Evolutionary conservation across 1,284 basidiomycete genomes (phyloP).

Genomic region (Cystobasidium pallidum): DNA sequence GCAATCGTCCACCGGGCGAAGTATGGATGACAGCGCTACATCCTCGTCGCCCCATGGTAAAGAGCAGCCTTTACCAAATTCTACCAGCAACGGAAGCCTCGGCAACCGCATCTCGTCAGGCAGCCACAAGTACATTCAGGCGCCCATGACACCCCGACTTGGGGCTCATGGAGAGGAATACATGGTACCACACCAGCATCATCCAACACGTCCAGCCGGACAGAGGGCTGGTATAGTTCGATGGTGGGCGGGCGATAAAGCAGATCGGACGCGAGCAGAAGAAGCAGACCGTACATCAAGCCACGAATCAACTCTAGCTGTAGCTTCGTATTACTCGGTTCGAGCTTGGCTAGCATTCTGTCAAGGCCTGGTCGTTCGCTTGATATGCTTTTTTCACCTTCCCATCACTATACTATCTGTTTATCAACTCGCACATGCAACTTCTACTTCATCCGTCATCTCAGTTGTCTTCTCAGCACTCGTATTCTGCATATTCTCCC

Average conservation of each 20-base stretch:
- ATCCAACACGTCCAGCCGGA: not conserved
- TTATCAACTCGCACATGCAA: conserved; percentile 66
- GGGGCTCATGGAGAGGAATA: conserved; percentile 1
- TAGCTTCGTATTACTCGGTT: conserved; percentile 19
- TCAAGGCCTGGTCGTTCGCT: conserved; percentile 85
- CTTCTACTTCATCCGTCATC: conserved; percentile 61
- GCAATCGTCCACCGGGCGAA: conserved; percentile 10
- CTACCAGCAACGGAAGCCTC: not conserved
- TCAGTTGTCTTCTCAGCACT: conserved; percentile 73
- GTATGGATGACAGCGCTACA: conserved; percentile 2
- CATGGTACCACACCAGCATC: not conserved
- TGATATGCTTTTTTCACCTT: conserved; percentile 70
- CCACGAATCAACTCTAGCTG: conserved; percentile 3
- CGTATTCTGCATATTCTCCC: conserved; percentile 75
- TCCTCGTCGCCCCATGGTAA: not conserved
- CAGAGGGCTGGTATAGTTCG: conserved; percentile 24
- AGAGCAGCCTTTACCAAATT: not conserved
- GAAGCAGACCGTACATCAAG: conserved; percentile 15
- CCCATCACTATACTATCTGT: conserved; percentile 32
- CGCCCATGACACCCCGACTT: conserved; percentile 18
- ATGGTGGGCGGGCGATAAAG: conserved; percentile 43
- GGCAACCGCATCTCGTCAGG: not conserved
- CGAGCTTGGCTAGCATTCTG: conserved; percentile 54
- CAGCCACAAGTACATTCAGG: conserved; percentile 20
- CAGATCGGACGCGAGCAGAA: conserved; percentile 11